A percentile compares a stretch with the other conserved stretches of the same genome.
Conservation (phyloP, 1,284 basidiomycete genomes). For the Albatrellus sp. region DNA sequence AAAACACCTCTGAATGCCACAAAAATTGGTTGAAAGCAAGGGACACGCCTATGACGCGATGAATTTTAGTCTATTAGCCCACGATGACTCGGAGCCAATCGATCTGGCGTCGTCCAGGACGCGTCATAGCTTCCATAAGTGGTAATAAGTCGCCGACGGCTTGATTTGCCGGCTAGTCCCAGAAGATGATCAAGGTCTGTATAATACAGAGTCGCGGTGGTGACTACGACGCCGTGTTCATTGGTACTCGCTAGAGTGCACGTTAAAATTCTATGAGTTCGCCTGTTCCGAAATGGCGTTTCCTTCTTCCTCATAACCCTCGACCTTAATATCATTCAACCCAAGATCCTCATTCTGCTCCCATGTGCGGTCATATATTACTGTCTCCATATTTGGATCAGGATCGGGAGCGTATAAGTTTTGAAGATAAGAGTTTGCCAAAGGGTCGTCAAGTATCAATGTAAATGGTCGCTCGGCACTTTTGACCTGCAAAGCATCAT, state of each 20-base stretch:
- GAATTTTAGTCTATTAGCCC: no score
- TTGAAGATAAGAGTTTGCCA: conserved; percentile 94
- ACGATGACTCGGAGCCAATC: no score
- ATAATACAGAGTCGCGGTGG: no score
- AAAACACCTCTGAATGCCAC: no score
- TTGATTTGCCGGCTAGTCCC: no score
- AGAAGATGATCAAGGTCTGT: no score
- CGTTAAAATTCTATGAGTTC: background rate
- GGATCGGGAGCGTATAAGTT: conserved; percentile 89
- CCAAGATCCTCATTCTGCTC: conserved; percentile 96
- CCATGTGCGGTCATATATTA: conserved; percentile 74
- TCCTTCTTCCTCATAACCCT: conserved; percentile 54
- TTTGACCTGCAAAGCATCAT: conserved; percentile 44
- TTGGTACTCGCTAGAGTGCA: no score
- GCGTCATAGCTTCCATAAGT: background rate
- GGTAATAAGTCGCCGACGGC: no score
- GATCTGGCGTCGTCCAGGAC: no score
- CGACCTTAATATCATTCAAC: conserved; percentile 92
- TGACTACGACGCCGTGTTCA: no score
- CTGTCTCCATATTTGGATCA: conserved; percentile 83
- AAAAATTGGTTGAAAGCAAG: no score
- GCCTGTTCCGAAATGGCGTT: background rate
- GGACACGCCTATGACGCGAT: no score
- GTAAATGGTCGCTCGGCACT: conserved; percentile 73
- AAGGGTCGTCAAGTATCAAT: conserved; percentile 88